Conservation (phyloP, 1,139 yeast species). For the Chernovozyma aurita region DNA sequence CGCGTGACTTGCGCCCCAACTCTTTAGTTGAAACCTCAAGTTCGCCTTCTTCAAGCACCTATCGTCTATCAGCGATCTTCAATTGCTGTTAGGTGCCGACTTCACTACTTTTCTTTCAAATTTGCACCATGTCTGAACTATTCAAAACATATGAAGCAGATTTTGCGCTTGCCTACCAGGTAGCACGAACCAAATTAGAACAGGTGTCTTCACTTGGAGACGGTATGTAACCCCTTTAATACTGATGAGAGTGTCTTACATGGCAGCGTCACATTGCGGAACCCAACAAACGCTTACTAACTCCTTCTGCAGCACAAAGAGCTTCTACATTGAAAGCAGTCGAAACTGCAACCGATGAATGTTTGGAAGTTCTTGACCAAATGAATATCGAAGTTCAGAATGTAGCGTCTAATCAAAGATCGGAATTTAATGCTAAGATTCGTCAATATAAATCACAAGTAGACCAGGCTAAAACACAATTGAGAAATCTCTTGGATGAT, state of each 20-base stretch:
- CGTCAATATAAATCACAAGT: constrained; percentile 64
- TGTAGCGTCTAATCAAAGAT: constrained; percentile 66
- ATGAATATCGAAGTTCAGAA: constrained; percentile 78
- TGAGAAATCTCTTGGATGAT: constrained; percentile 51
- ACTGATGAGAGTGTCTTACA: too few species aligned
- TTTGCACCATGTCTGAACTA: constrained; percentile 53
- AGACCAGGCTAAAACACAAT: constrained; percentile 50
- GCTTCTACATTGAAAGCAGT: constrained; percentile 51
- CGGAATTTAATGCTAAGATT: constrained; percentile 64
- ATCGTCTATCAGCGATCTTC: too few species aligned
- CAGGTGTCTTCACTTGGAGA: constrained; percentile 51
- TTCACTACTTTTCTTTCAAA: too few species aligned
- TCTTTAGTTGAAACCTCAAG: too few species aligned
- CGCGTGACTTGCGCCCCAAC: too few species aligned
- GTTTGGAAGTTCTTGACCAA: constrained; percentile 74
- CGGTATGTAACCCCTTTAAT: constrained; percentile 40
- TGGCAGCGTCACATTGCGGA: too few species aligned
- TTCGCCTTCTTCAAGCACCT: too few species aligned
- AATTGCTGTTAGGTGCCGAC: too few species aligned
- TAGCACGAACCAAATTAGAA: constrained; percentile 61
- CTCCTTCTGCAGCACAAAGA: constrained; percentile 42
- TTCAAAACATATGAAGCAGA: constrained; percentile 71
- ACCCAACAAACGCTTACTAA: too few species aligned
- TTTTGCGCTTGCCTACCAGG: constrained; percentile 66
- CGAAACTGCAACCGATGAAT: constrained; percentile 71